Percentiles rank a stretch among this genome's conserved stretches.
phyloP scores from a whole-genome alignment of 768 basidiomycete genomes.

The Neoboletus subvelutipes region DNA sequence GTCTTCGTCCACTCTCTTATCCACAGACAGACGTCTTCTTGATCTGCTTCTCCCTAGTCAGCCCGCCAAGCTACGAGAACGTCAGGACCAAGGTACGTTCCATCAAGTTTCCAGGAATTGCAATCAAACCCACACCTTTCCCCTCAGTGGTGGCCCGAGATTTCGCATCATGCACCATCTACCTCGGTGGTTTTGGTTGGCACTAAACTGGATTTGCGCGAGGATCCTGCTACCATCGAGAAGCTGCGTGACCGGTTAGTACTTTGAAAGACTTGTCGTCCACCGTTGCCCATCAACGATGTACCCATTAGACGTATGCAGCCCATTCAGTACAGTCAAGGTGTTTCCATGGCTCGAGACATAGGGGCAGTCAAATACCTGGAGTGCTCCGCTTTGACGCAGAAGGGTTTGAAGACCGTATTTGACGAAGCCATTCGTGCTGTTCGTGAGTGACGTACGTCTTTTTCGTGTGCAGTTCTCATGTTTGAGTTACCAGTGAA shows the following conservation, averaged over 20 bases:
- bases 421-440: conserved; percentile 99
- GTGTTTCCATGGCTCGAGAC: conserved; percentile 87
- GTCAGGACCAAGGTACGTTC: conserved; percentile 88
- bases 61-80: conserved; percentile 98
- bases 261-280: conserved; percentile 6
- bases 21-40: conserved; percentile 99
- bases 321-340: conserved; percentile 91
- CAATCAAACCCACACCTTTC: conserved; percentile 8
- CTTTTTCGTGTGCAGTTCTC: conserved; percentile 5
- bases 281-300: conserved; percentile 7
- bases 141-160: conserved; percentile 90
- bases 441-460: conserved; percentile 66
- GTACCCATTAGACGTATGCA: conserved; percentile 72
- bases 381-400: conserved; percentile 94
- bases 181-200: conserved; percentile 93
- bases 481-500: conserved; percentile 52
- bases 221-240: conserved; percentile 90
- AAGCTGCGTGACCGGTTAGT: conserved; percentile 86
- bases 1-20: conserved; percentile 95
- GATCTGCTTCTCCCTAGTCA: conserved; percentile 98
- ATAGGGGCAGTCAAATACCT: conserved; percentile 95
- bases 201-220: conserved; percentile 96
- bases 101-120: background rate
- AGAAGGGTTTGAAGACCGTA: conserved; percentile 98
- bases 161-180: conserved; percentile 94